phyloP scores from a whole-genome alignment of 2,329 filamentous ascomycete genomes.

The Colletotrichum siamense region DNA sequence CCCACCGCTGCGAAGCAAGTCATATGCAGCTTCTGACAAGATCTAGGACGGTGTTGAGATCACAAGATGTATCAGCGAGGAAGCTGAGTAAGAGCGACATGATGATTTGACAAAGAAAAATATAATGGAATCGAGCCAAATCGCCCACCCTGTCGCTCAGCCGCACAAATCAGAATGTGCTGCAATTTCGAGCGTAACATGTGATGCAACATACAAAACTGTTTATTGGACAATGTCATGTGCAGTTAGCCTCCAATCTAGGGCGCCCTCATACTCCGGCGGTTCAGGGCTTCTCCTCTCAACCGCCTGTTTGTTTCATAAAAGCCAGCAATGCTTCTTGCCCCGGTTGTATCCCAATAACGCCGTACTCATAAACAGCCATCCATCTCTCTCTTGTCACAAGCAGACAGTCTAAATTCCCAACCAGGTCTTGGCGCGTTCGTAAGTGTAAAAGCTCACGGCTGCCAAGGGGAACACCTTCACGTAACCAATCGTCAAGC shows the following conservation, averaged over 20 bases:
- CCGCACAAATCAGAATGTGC: background rate
- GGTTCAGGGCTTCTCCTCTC: background rate
- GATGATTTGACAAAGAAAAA: background rate
- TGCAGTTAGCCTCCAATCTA: slow-evolving; percentile 13
- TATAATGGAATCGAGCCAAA: background rate
- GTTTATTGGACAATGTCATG: slow-evolving; percentile 9
- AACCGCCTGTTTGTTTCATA: background rate
- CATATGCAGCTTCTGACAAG: background rate
- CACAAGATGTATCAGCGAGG: slow-evolving; percentile 57
- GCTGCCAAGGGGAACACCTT: slow-evolving; percentile 93
- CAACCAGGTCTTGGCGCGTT: slow-evolving; percentile 66
- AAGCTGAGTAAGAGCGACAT: slow-evolving; percentile 17
- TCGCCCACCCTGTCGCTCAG: background rate
- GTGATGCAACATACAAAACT: background rate
- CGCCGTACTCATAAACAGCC: slow-evolving; percentile 10
- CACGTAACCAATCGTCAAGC: slow-evolving; percentile 91
- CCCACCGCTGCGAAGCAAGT: background rate
- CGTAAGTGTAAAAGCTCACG: slow-evolving; percentile 69
- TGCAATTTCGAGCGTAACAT: background rate
- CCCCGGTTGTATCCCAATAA: slow-evolving; percentile 13
- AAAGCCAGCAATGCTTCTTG: slow-evolving; percentile 16
- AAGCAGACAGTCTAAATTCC: slow-evolving; percentile 58
- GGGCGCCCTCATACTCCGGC: background rate
- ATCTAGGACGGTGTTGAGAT: slow-evolving; percentile 70
- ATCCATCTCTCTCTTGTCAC: background rate